Base-by-base conservation (phyloP, 305 asterid species). In the Nicotiana rustica region DNA sequence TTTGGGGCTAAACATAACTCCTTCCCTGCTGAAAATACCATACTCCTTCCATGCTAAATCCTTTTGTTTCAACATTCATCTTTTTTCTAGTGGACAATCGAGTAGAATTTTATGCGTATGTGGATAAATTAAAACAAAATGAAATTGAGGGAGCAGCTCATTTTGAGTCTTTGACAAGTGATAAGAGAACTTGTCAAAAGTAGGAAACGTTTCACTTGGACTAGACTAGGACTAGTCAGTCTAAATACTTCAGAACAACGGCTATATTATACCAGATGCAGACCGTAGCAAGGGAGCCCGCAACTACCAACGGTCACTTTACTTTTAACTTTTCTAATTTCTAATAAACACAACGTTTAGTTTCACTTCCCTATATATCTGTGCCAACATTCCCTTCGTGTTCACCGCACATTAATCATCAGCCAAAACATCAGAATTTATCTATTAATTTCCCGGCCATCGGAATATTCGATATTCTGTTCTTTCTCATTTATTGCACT, bases 231-330 rank as follows among this genome's bases (percentile, higher is more conserved):
- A 2, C 1, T 0, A 0, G 12, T 67, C 4, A 3, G 0, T 33
- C 0, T 25, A 71, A 21, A 49, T 25, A 73, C 15, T 6, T 49
- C 25, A 21, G 15, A 25, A 49, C 8, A 73, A 73, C 79, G 79
- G 79, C 64, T 73, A 73, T 17, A 19, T 70, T 21, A 13, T 6
- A 2, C 7, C 19, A 3, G 21, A 73, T 2, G 36, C 59, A 35
- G 14, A 64, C 76, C 76, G 77, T 15, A 76, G 19, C 61, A 10
- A 25, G 5, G 73, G 81, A 64, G 61, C 79, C 87, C 85, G 68
- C 80, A 19, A 17, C 5, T 35, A 82, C 57, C 90, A 92, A 93
- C 95, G 94, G 93, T 89, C 89, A 82, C 77, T 75, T 85, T 18
- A 13, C 35, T 13, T 76, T 66, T 18, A 14, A 10, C 25, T 13